Conservation (phyloP, 352 stramenopile species). For the Pythium biforme region DNA sequence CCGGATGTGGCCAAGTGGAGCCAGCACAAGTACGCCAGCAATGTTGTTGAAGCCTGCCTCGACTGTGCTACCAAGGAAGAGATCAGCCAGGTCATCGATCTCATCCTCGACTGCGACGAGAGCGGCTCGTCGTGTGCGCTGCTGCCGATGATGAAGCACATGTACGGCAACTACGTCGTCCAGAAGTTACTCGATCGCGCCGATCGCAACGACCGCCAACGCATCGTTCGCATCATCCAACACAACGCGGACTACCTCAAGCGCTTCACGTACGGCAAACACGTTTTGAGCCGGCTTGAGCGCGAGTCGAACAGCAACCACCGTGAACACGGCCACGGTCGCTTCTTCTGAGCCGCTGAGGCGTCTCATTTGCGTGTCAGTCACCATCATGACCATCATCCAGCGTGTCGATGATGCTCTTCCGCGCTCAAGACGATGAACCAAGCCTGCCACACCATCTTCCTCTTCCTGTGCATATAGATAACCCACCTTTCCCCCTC, state of each 20-base stretch:
- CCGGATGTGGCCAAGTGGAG: slow-evolving; percentile 89
- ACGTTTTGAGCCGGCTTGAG: slow-evolving; percentile 89
- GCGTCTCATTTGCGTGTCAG: not conserved
- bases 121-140: slow-evolving; percentile 69
- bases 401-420: not conserved
- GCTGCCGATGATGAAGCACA: slow-evolving; percentile 95
- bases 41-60: slow-evolving; percentile 95
- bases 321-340: slow-evolving; percentile 4
- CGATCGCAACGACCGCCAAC: slow-evolving; percentile 77
- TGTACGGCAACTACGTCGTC: slow-evolving; percentile 97
- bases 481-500: slow-evolving; percentile 5
- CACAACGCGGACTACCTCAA: slow-evolving; percentile 90
- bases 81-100: slow-evolving; percentile 75
- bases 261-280: slow-evolving; percentile 92
- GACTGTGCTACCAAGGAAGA: slow-evolving; percentile 85
- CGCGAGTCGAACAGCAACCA: slow-evolving; percentile 23
- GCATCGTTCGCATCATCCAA: slow-evolving; percentile 90
- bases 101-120: slow-evolving; percentile 76
- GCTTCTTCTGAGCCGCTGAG: slow-evolving; percentile 24
- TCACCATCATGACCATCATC: too few relatives aligned
- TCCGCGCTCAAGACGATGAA: slow-evolving; percentile 5
- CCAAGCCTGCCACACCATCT: slow-evolving; percentile 3
- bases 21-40: slow-evolving; percentile 95
- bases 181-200: slow-evolving; percentile 95
- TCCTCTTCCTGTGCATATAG: slow-evolving; percentile 30